phyloP scores from a whole-genome alignment of 164 flowering plant genomes.

The Brasenia schreberi region DNA sequence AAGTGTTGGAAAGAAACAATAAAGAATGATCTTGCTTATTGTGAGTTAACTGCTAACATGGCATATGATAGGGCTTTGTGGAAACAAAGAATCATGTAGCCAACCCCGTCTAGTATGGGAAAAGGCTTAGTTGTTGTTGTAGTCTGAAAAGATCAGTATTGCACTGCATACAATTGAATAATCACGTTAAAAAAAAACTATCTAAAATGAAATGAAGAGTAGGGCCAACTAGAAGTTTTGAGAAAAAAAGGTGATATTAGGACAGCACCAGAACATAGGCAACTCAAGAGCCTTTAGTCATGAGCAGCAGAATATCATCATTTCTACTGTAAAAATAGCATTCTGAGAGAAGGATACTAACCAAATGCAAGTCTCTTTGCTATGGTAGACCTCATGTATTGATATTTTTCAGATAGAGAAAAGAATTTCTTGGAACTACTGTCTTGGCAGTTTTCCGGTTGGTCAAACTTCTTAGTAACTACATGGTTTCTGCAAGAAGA shows the following conservation, averaged over 20 bases:
- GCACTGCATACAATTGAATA: too few species aligned
- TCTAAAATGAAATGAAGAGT: background rate
- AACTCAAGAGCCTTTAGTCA: background rate
- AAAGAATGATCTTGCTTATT: too few species aligned
- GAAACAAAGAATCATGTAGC: too few species aligned
- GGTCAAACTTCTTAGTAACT: constrained; percentile 28
- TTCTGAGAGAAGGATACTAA: constrained; percentile 6
- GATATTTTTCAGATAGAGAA: constrained; percentile 77
- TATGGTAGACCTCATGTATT: constrained; percentile 65
- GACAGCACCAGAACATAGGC: background rate
- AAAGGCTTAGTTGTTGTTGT: too few species aligned
- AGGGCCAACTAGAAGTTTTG: background rate
- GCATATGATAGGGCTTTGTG: too few species aligned
- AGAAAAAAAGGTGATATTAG: background rate
- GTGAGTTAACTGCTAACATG: too few species aligned
- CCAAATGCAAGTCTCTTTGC: constrained; percentile 84
- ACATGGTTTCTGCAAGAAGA: constrained; percentile 20
- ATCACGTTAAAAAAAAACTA: too few species aligned
- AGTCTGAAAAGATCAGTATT: too few species aligned
- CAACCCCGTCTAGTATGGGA: too few species aligned
- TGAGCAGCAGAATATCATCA: background rate
- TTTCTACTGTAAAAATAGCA: too few species aligned
- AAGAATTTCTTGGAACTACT: constrained; percentile 15
- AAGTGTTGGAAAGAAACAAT: too few species aligned
- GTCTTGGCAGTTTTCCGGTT: constrained; percentile 15